A percentile compares a stretch with the other conserved stretches of the same genome.
Conservation (phyloP, 2,329 filamentous ascomycete genomes). For the Magnaporthiopsis incrustans region DNA sequence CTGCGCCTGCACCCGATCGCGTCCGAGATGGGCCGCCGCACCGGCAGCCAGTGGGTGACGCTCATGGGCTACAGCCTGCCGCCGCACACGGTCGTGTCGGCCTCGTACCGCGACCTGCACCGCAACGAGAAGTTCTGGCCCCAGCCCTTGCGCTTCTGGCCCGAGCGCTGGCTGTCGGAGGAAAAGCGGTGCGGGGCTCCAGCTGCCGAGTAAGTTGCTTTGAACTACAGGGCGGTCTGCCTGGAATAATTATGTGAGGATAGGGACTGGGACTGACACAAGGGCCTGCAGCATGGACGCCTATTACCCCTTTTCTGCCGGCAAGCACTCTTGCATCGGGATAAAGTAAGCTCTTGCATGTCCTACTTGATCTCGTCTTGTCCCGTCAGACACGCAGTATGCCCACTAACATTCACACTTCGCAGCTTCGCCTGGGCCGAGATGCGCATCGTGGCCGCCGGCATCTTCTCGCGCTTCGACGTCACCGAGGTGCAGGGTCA, state of each 20-base stretch:
- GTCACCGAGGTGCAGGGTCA: conserved; percentile 16
- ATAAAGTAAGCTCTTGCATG: conserved; percentile 13
- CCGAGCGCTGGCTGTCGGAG: neutral
- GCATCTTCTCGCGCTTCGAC: conserved; percentile 16
- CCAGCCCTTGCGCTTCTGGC: conserved; percentile 1
- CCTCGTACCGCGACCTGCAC: conserved; percentile 5
- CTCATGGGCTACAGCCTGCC: neutral
- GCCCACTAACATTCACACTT: neutral
- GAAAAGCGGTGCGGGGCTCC: neutral
- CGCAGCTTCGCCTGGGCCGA: conserved; percentile 18
- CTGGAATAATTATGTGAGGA: neutral
- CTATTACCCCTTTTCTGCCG: conserved; percentile 11
- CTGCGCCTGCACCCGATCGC: conserved; percentile 7
- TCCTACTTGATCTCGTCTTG: too few species aligned
- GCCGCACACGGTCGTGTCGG: conserved; percentile 3
- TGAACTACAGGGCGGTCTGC: too few species aligned
- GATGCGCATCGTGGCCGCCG: conserved; percentile 18
- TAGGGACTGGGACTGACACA: neutral
- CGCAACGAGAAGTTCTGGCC: conserved; percentile 4
- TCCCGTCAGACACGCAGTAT: too few species aligned
- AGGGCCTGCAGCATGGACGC: neutral
- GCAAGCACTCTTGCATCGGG: conserved; percentile 18
- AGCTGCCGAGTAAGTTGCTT: conserved; percentile 2
- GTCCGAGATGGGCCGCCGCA: conserved; percentile 1
- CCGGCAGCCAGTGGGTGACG: neutral